Base-by-base conservation (phyloP, 2,329 filamentous ascomycete genomes). In the Capronia americana region DNA sequence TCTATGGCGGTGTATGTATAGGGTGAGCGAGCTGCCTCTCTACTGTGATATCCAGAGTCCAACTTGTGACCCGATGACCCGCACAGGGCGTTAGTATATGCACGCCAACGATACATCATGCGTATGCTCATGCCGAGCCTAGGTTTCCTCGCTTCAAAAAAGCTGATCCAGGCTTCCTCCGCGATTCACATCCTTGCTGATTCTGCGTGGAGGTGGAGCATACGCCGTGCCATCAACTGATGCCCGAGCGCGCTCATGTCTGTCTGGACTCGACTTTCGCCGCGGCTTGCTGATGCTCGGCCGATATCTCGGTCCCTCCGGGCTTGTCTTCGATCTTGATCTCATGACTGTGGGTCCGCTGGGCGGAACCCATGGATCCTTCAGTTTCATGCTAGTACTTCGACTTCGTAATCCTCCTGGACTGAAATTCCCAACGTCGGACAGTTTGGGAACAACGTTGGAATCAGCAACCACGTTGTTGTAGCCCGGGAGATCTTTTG, bases 281-380 rank as follows among this genome's bases (percentile, higher is more conserved):
- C 66, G 63, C 24, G 58, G 66, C 41, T 65, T 65, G 34, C 54
- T 32, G 20, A 56, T 48, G 30, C 63, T 55, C 10, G 46, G 1
- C 30, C 41, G 53, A 48, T 56, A 65, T 14, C 32, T 28, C 26
- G 54, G 46, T n/a, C 46, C 59, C 26, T 68, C 66, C 17, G 66
- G 66, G 51, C 65, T 68, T 20, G 66, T 68, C 55, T 63, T 68
- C 7, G 66, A 64, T 32, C 62, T 56, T n/a, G 66, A 68, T 38
- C 66, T 61, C 17, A 24, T 23, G 23, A 53, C 51, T 20, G 24
- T 26, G 20, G n/a, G 7, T 5, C 30, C 44, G 10, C 51, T 57
- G 32, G 56, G 20, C 8, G 48, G n/a, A 2, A 46, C 3, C 10
- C 46, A 11, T n/a, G 50, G 32, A 14, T 28, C 59, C 20, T 50